Evolutionary conservation across 805 yeast species (phyloP).

Genomic region (Sugiyamaella lignohabitans): DNA sequence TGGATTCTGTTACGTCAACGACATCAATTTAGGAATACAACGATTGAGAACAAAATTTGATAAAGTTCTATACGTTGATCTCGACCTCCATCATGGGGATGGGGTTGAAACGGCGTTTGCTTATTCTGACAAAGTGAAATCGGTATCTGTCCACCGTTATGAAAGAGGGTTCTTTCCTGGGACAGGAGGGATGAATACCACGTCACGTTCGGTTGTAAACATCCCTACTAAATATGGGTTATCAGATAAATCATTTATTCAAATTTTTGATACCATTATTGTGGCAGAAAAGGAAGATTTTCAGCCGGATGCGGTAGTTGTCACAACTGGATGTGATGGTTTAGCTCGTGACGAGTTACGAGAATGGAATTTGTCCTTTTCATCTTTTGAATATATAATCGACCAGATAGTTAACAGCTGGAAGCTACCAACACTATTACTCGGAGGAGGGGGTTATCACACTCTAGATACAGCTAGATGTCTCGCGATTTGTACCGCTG

Average conservation of each 20-base stretch:
- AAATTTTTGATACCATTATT: slow-evolving; percentile 38
- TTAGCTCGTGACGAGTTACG: slow-evolving; percentile 53
- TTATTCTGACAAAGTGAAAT: slow-evolving; percentile 47
- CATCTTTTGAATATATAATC: slow-evolving; percentile 40
- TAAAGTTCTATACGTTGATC: slow-evolving; percentile 54
- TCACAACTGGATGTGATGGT: slow-evolving; percentile 75
- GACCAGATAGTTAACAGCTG: slow-evolving; percentile 23
- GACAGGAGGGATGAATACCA: slow-evolving; percentile 41
- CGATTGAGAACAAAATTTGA: slow-evolving; percentile 41
- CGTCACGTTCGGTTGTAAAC: slow-evolving; percentile 42
- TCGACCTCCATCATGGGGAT: slow-evolving; percentile 77
- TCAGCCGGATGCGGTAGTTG: slow-evolving; percentile 48
- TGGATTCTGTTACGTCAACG: slow-evolving; percentile 72
- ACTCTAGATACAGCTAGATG: slow-evolving; percentile 54
- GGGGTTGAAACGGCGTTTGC: slow-evolving; percentile 66
- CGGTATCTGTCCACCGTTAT: slow-evolving; percentile 56
- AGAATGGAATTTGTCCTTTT: slow-evolving; percentile 64
- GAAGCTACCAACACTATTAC: slow-evolving; percentile 38
- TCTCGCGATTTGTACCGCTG: slow-evolving; percentile 42
- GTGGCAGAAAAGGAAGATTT: slow-evolving; percentile 37
- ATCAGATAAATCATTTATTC: slow-evolving; percentile 38
- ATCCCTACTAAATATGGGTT: slow-evolving; percentile 55
- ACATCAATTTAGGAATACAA: slow-evolving; percentile 51
- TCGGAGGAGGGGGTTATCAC: slow-evolving; percentile 80
- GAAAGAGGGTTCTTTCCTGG: slow-evolving; percentile 73